Evolutionary conservation across 352 stramenopile species (phyloP).

Genomic region (Phytophthora syringae): DNA sequence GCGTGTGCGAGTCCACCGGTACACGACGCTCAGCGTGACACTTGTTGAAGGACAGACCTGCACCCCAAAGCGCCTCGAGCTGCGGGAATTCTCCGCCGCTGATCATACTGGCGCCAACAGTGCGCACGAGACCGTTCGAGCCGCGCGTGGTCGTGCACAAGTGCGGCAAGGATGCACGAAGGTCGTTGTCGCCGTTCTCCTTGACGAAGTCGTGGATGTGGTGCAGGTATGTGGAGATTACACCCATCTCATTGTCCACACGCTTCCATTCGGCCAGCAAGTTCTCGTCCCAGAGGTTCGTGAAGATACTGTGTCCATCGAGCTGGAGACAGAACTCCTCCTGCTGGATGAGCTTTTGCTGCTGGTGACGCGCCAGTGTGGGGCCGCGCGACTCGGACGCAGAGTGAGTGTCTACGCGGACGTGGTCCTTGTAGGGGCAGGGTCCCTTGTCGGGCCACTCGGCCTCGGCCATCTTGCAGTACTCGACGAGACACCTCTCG

Average conservation of each 20-base stretch:
- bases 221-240: slow-evolving; percentile 84
- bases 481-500: slow-evolving; percentile 75
- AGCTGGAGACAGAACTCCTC: slow-evolving; percentile 89
- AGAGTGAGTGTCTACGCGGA: slow-evolving; percentile 69
- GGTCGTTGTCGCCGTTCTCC: slow-evolving; percentile 79
- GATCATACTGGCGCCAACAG: slow-evolving; percentile 84
- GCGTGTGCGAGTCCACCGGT: slow-evolving; percentile 77
- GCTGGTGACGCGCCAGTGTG: slow-evolving; percentile 80
- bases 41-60: slow-evolving; percentile 85
- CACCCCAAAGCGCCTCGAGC: slow-evolving; percentile 76
- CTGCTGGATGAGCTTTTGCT: slow-evolving; percentile 77
- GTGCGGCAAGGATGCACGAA: slow-evolving; percentile 66
- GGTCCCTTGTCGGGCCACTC: slow-evolving; percentile 69
- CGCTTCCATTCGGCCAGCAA: slow-evolving; percentile 76
- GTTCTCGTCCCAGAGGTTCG: slow-evolving; percentile 83
- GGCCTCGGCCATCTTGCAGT: slow-evolving; percentile 72
- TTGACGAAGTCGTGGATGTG: slow-evolving; percentile 85
- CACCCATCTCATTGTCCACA: slow-evolving; percentile 84
- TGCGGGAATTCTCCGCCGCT: slow-evolving; percentile 73
- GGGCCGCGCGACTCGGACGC: slow-evolving; percentile 79
- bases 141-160: slow-evolving; percentile 79
- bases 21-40: slow-evolving; percentile 82
- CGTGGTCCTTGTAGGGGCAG: slow-evolving; percentile 76
- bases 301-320: slow-evolving; percentile 88
- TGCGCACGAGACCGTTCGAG: slow-evolving; percentile 73